These are phyloP conservation scores for Talaromyces liani DNA, from an alignment of 495 filamentous ascomycete species.

Conservation along the genomic window DNA sequence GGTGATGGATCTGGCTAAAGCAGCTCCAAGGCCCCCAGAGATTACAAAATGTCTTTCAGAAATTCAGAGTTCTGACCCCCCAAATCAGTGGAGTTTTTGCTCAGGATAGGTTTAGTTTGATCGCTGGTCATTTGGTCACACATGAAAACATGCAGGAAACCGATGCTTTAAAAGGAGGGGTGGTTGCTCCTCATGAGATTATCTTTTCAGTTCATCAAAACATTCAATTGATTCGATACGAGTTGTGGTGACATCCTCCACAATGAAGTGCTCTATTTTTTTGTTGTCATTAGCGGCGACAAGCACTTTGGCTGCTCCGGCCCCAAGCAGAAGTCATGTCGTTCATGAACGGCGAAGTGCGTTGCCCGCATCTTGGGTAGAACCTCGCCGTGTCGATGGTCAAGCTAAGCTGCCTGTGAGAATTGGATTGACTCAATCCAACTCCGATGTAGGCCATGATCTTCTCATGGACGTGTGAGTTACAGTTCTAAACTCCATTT, in stretches of 20 bases:
- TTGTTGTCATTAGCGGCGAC: conserved; percentile 20
- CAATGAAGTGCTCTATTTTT: conserved; percentile 26
- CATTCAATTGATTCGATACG: too few species aligned
- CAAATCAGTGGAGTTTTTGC: not conserved
- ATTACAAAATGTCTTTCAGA: not conserved
- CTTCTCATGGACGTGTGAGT: conserved; percentile 47
- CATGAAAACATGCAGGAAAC: not conserved
- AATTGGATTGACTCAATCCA: conserved; percentile 48
- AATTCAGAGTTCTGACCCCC: not conserved
- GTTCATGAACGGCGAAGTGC: conserved; percentile 34
- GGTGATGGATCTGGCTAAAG: not conserved
- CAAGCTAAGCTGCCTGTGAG: conserved; percentile 41
- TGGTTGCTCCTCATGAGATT: not conserved
- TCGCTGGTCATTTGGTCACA: not conserved
- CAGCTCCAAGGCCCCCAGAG: not conserved
- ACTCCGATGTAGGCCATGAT: conserved; percentile 44
- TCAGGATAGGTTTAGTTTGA: not conserved
- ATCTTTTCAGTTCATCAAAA: not conserved
- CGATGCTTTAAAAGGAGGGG: not conserved
- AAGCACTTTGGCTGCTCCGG: conserved; percentile 23
- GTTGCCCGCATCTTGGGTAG: conserved; percentile 26
- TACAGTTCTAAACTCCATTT: not conserved
- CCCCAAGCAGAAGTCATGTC: conserved; percentile 18
- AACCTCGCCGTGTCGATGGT: conserved; percentile 21
- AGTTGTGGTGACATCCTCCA: not conserved